Base-by-base conservation (phyloP, 345 rosid genomes). In the Camelina laxa region DNA sequence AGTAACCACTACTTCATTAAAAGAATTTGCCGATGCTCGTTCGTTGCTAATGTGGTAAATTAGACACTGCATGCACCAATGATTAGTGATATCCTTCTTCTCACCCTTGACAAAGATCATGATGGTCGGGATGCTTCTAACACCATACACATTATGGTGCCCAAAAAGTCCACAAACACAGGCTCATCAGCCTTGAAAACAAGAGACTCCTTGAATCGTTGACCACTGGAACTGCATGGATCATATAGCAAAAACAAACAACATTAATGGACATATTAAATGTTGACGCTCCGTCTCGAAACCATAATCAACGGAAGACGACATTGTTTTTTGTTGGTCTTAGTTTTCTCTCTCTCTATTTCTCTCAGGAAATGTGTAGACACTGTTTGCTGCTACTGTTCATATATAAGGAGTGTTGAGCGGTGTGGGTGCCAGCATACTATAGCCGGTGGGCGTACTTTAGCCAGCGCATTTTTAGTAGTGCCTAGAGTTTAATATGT, bases 71-170 rank as follows among this genome's bases (percentile, higher is more conserved):
- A 24, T 0, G 87, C 87, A 9, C 92, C 92, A 0, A 84, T 71
- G 54, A 86, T 24, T 24, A 24, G 27, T 68, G 0, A 87, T 65
- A 10, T 87, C 88, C 56, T 84, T 85, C 84, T 82, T 85, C 79
- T 85, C 88, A 0, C 88, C 92, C 2, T 81, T 77, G 48, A 80
- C 30, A 38, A 87, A 87, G 80, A 85, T 78, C 85, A 84, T 78
- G 75, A 82, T 79, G 3, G 89, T 83, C 41, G 92, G 92, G 27
- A 87, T 80, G 74, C 92, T 85, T 61, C 86, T 76, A 70, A 85
- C 83, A 48, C 87, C 89, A 33, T 85, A 83, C 51, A 41, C 89
- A 86, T 88, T 88, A 86, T 1, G 89, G 85, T 44, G 92, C 92
- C 87, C 85, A 81, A 66, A 24, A 87, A 84, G 45, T 84, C 88